Conservation (phyloP, 192 early-diverging fungal genomes). For the Helicostylum pulchrum region DNA sequence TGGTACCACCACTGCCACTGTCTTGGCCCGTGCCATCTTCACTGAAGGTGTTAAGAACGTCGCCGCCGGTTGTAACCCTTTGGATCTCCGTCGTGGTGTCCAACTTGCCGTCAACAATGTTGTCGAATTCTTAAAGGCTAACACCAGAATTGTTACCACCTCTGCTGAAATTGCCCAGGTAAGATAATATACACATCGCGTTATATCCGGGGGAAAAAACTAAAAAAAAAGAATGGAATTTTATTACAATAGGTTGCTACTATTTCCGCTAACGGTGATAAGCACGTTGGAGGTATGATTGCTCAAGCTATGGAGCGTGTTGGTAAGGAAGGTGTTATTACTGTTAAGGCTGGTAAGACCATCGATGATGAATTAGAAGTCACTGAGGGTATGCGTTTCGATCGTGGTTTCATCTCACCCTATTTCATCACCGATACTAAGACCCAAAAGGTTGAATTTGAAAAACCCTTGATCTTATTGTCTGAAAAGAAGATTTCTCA, state of each 20-base stretch:
- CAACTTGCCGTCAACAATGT: conserved; percentile 91
- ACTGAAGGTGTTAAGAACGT: conserved; percentile 99
- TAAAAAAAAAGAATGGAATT: not conserved
- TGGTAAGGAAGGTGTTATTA: conserved; percentile 99
- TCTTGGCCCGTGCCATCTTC: conserved; percentile 98
- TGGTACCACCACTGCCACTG: conserved; percentile 99
- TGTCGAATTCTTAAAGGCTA: conserved; percentile 87
- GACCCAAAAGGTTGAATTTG: conserved; percentile 98
- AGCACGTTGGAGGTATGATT: conserved; percentile 92
- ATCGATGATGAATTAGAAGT: conserved; percentile 98
- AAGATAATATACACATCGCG: not conserved
- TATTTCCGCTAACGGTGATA: conserved; percentile 99
- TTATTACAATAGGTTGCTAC: conserved; percentile 63
- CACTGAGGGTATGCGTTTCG: conserved; percentile 99
- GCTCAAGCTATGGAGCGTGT: conserved; percentile 99
- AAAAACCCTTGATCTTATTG: conserved; percentile 98
- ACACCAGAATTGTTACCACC: conserved; percentile 91
- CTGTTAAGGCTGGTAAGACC: conserved; percentile 99
- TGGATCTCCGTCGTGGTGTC: conserved; percentile 95
- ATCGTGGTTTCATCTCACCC: conserved; percentile 98
- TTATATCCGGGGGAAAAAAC: not conserved
- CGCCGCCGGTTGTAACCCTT: conserved; percentile 98
- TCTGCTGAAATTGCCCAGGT: conserved; percentile 97
- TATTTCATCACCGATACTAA: conserved; percentile 99
- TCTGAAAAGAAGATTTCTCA: conserved; percentile 98